A percentile compares a stretch with the other conserved stretches of the same genome.
phyloP scores from a whole-genome alignment of 768 basidiomycete genomes.

The Rhizopogon vesiculosus region DNA sequence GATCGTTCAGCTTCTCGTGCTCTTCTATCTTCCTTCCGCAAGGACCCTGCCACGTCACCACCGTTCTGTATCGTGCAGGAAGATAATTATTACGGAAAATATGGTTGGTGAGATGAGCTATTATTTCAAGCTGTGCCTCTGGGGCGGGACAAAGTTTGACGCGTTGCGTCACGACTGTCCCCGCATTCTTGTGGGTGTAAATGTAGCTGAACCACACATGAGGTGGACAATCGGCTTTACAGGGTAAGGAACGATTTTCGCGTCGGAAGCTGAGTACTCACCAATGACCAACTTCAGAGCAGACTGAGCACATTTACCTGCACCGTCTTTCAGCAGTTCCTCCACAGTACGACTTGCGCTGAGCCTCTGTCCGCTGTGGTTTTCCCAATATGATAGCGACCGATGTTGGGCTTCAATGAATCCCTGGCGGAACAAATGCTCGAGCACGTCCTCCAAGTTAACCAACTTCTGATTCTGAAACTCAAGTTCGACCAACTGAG shows the following conservation, averaged over 20 bases:
- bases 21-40: conserved; percentile 32
- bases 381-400: conserved; percentile 42
- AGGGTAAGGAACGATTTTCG: background rate
- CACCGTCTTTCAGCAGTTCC: conserved; percentile 30
- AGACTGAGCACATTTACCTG: conserved; percentile 37
- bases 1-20: conserved; percentile 17
- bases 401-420: conserved; percentile 41
- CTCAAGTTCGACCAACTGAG: conserved; percentile 45
- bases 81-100: conserved; percentile 38
- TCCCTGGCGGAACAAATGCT: conserved; percentile 40
- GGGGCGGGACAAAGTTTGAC: conserved; percentile 31
- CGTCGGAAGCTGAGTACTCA: conserved; percentile 16
- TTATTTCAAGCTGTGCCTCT: conserved; percentile 29
- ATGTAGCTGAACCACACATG: conserved; percentile 42
- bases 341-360: conserved; percentile 32
- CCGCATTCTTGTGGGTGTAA: conserved; percentile 28
- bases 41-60: conserved; percentile 37
- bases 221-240: conserved; percentile 34
- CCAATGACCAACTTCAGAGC: conserved; percentile 45
- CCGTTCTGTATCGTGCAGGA: conserved; percentile 27
- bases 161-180: conserved; percentile 36
- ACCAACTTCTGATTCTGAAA: conserved; percentile 33
- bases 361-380: conserved; percentile 32
- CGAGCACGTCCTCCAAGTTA: conserved; percentile 46
- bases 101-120: conserved; percentile 46